Base-by-base conservation (phyloP, 176 grass and related monocot genomes). In the Zoysia japonica region DNA sequence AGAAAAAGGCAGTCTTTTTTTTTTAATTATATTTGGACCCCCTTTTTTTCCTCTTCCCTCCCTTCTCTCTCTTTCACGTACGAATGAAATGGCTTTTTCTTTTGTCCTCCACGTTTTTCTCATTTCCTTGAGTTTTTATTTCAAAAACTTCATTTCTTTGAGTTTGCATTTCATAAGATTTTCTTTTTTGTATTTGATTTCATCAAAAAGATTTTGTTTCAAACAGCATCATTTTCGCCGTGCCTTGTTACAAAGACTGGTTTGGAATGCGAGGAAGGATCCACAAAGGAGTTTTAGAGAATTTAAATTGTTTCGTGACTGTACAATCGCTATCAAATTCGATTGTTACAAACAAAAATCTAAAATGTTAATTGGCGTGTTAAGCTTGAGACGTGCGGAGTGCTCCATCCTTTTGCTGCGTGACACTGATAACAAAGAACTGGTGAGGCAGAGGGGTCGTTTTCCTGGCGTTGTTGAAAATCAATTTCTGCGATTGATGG, bases 1-100 rank as follows among this genome's bases (percentile, higher is more conserved):
- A 88, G 74, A 80, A 88, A 84, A 80, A 41, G 47, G 4, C 28
- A 50, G 64, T 76, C 56, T 76, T 84, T 79, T 76, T 88, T n/a
- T n/a, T n/a, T n/a, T n/a, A n/a, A n/a, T n/a, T 47, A 75, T 54
- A 80, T 68, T 56, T 76, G 28, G 68, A 38, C 39, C 52, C 55
- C 17, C 60, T n/a, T 78, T 0, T 61, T 28, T 28, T 50, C 49
- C 53, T 50, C 35, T 65, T 56, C 50, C 5, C 17, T 13, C 39
- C 0, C 67, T 71, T 70, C n/a, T n/a, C 3, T 28, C 4, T 14
- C 9, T 28, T 28, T 28, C 28, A 0, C 28, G 1, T 40, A 67
- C 5, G 47, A 60, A 66, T 28, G 28, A 28, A 28, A 28, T 55
- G 53, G 6, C 10, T 2, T 42, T 80, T 75, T 37, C 39, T 79